Evolutionary conservation across 305 asterid species (phyloP).

Genomic region (Ilex paraguariensis): DNA sequence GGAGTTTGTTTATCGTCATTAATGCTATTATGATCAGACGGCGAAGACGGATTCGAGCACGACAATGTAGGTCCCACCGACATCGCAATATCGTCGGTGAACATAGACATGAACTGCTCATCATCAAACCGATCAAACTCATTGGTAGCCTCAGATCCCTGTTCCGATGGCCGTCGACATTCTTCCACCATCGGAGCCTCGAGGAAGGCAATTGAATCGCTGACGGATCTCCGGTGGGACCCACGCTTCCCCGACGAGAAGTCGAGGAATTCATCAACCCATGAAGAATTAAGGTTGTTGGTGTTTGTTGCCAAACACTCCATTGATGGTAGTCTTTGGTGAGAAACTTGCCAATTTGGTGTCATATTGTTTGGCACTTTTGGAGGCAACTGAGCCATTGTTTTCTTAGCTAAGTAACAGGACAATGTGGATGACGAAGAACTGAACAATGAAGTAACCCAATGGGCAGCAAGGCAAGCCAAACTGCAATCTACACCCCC

Average conservation of each 20-base stretch:
- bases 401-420: not conserved
- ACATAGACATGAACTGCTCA: conserved; percentile 83
- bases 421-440: not conserved
- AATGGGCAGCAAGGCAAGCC: not conserved
- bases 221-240: conserved; percentile 65
- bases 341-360: conserved; percentile 47
- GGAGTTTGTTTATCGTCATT: conserved; percentile 39
- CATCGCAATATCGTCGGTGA: conserved; percentile 41
- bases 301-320: not conserved
- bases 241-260: conserved; percentile 59
- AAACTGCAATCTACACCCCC: not conserved
- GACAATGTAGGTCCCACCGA: conserved; percentile 42
- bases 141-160: not conserved
- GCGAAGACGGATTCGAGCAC: conserved; percentile 64
- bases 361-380: conserved; percentile 52
- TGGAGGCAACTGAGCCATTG: conserved; percentile 91
- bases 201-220: conserved; percentile 74
- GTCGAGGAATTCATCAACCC: conserved; percentile 81
- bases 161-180: conserved; percentile 41
- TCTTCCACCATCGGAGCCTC: conserved; percentile 68
- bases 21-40: conserved; percentile 67
- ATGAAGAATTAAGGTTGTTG: conserved; percentile 26
- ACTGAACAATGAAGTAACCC: not conserved
- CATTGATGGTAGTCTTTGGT: conserved; percentile 23
- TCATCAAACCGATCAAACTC: conserved; percentile 71